A percentile compares a stretch with the other conserved stretches of the same genome.
Conservation (phyloP, 129 eudicot species). For the Rutidosis leptorrhynchoides region DNA sequence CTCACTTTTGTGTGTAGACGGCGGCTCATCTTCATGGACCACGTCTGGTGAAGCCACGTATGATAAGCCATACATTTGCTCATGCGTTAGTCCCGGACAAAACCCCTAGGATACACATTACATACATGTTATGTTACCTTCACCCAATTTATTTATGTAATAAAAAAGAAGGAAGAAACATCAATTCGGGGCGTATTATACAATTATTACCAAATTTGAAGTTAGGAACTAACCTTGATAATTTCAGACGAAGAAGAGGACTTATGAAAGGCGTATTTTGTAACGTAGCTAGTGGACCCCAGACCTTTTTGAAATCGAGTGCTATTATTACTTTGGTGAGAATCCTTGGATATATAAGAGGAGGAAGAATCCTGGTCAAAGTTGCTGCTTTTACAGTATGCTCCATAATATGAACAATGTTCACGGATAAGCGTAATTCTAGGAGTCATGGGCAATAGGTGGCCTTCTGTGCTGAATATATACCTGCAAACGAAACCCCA, state of each 20-base stretch:
- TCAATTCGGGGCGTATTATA: neutral
- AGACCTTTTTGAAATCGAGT: conserved; percentile 38
- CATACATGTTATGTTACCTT: conserved; percentile 14
- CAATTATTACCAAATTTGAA: neutral
- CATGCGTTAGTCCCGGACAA: conserved; percentile 85
- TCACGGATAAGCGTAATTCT: conserved; percentile 71
- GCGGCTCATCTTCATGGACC: conserved; percentile 30
- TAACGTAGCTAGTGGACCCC: conserved; percentile 39
- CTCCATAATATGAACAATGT: conserved; percentile 78
- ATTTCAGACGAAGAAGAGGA: conserved; percentile 47
- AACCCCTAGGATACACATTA: conserved; percentile 50
- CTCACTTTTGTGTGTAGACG: conserved; percentile 25
- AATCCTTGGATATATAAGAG: conserved; percentile 37
- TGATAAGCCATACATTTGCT: conserved; percentile 67
- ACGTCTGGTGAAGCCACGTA: conserved; percentile 42
- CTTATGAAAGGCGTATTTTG: conserved; percentile 34
- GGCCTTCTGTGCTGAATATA: conserved; percentile 93
- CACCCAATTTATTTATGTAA: neutral
- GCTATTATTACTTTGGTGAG: conserved; percentile 36
- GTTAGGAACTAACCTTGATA: conserved; percentile 54
- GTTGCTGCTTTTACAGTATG: conserved; percentile 55
- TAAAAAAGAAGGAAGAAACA: neutral
- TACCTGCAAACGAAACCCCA: conserved; percentile 49
- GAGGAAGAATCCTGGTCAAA: conserved; percentile 32
- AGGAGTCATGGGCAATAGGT: conserved; percentile 82